phyloP scores from a whole-genome alignment of 495 filamentous ascomycete genomes.

The Talaromyces thailandensis region DNA sequence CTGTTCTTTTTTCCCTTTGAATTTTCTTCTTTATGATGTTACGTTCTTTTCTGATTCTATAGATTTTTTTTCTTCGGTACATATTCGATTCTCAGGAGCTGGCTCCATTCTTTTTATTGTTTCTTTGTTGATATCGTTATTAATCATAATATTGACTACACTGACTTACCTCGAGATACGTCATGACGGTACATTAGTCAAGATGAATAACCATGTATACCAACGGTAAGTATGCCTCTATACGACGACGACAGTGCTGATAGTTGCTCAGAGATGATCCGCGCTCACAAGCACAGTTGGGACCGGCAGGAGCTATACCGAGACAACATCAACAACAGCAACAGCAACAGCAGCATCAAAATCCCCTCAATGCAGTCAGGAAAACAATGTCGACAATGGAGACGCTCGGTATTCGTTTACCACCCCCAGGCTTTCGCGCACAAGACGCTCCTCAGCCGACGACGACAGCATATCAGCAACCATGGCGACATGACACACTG shows the following conservation, averaged over 20 bases:
- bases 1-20: not conserved
- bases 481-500: not conserved
- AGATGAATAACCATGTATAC: not conserved
- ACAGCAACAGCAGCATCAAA: not conserved
- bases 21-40: not conserved
- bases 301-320: not conserved
- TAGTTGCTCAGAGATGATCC: not conserved
- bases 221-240: not conserved
- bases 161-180: not conserved
- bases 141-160: not conserved
- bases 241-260: not conserved
- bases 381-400: constrained; percentile 7
- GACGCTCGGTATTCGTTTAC: constrained; percentile 5
- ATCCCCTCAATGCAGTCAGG: not conserved
- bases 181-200: not conserved
- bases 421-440: constrained; percentile 3
- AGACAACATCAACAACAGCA: not conserved
- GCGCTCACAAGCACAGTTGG: not conserved
- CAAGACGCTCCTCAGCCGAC: not conserved
- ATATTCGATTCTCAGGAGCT: not conserved
- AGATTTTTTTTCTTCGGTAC: not conserved
- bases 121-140: not conserved
- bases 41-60: not conserved
- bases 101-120: not conserved
- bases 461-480: not conserved